A percentile compares a stretch with the other conserved stretches of the same genome.
These are phyloP conservation scores for Kalmanozyma brasiliensis DNA, from an alignment of 1,284 basidiomycete species.

Conservation along the genomic window DNA sequence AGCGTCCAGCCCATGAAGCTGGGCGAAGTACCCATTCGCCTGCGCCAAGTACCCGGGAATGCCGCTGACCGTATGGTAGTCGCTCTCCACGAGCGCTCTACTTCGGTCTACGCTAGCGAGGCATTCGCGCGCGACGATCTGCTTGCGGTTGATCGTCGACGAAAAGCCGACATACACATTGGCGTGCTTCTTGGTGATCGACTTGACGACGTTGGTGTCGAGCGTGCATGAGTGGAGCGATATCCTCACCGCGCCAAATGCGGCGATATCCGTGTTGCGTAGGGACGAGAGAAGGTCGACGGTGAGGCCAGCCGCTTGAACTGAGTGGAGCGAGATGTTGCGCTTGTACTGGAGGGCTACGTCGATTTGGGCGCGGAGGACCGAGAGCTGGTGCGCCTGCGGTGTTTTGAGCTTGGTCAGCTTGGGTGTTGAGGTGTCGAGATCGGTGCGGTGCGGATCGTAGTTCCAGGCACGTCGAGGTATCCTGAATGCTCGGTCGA, in stretches of 20 bases:
- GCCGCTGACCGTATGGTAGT: slow-evolving; percentile 51
- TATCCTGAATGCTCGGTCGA: slow-evolving; percentile 62
- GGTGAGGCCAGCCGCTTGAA: slow-evolving; percentile 57
- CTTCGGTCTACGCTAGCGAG: slow-evolving; percentile 36
- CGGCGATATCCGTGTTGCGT: slow-evolving; percentile 20
- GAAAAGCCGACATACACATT: slow-evolving; percentile 64
- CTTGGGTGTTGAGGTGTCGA: slow-evolving; percentile 7
- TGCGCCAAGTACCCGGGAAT: slow-evolving; percentile 29
- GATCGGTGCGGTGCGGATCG: slow-evolving; percentile 18
- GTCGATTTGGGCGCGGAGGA: slow-evolving; percentile 55
- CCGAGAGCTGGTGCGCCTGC: slow-evolving; percentile 55
- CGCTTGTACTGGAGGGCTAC: slow-evolving; percentile 50
- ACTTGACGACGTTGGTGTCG: slow-evolving; percentile 50
- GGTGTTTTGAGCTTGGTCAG: slow-evolving; percentile 58
- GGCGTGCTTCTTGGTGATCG: slow-evolving; percentile 47
- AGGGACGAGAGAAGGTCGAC: slow-evolving; percentile 46
- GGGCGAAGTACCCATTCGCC: slow-evolving; percentile 37
- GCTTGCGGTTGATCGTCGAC: slow-evolving; percentile 59
- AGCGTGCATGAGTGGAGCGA: slow-evolving; percentile 64
- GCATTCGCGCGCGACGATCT: slow-evolving; percentile 40
- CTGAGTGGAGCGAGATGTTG: slow-evolving; percentile 63
- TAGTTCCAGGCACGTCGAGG: slow-evolving; percentile 45
- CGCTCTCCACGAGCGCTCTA: slow-evolving; percentile 58
- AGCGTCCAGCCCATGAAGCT: slow-evolving; percentile 6
- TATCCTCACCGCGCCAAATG: slow-evolving; percentile 44